A percentile compares a stretch with the other conserved stretches of the same genome.
Conservation (phyloP, 352 stramenopile species). For the Phytophthora quininea region DNA sequence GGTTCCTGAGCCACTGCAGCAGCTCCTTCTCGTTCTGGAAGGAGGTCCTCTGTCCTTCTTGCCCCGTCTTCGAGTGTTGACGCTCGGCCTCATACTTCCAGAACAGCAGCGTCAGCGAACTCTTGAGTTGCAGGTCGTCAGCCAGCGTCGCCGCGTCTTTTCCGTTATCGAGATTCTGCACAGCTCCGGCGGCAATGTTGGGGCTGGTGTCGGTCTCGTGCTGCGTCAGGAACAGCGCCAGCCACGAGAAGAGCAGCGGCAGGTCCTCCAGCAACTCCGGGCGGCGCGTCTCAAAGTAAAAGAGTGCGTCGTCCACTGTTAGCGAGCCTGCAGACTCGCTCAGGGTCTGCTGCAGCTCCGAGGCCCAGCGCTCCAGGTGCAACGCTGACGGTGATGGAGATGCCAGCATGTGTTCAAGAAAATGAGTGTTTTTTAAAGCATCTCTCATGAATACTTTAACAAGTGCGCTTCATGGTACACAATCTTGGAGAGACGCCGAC, state of each 20-base stretch:
- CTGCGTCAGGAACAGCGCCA: constrained; percentile 58
- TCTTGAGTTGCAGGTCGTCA: constrained; percentile 57
- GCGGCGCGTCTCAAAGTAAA: constrained; percentile 69
- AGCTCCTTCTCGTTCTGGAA: constrained; percentile 48
- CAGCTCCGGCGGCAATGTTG: constrained; percentile 15
- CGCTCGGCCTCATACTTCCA: constrained; percentile 58
- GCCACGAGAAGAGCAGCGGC: constrained; percentile 63
- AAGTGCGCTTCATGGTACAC: neutral
- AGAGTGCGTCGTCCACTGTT: constrained; percentile 64
- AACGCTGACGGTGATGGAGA: constrained; percentile 10
- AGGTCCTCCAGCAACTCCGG: constrained; percentile 60
- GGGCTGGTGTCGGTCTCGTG: constrained; percentile 25
- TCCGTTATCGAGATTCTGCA: constrained; percentile 28
- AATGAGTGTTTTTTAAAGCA: neutral
- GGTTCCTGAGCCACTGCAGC: constrained; percentile 56
- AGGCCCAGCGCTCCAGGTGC: constrained; percentile 50
- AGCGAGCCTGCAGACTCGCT: constrained; percentile 28
- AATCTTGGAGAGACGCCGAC: constrained; percentile 37
- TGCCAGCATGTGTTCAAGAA: neutral
- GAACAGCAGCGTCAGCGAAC: constrained; percentile 61
- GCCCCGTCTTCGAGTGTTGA: constrained; percentile 18
- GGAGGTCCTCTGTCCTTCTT: constrained; percentile 3
- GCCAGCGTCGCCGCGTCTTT: constrained; percentile 43
- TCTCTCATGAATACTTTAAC: neutral
- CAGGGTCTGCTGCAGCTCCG: constrained; percentile 63